These are phyloP conservation scores for Artemisia argyi DNA, from an alignment of 129 eudicot species.

Conservation along the genomic window DNA sequence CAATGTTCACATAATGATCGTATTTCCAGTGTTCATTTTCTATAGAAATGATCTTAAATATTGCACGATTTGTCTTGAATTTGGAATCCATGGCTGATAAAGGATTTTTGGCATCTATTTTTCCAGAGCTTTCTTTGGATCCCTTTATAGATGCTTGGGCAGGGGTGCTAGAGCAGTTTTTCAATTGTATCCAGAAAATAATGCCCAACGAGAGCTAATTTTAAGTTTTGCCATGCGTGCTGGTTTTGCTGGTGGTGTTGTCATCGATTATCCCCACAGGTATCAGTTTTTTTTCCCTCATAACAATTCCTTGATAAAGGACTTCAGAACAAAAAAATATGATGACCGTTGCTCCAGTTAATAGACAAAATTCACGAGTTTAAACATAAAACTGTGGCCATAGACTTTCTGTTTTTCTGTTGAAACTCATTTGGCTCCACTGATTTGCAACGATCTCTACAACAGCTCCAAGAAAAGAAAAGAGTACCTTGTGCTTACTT, in stretches of 20 bases:
- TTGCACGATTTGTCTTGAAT: background rate
- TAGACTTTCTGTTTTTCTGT: background rate
- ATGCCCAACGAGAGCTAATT: constrained; percentile 80
- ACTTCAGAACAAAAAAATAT: background rate
- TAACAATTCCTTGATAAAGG: background rate
- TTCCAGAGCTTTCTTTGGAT: constrained; percentile 91
- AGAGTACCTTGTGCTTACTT: constrained; percentile 91
- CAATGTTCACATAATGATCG: constrained; percentile 5
- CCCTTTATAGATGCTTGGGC: constrained; percentile 74
- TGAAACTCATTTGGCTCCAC: background rate
- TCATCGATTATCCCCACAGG: constrained; percentile 95
- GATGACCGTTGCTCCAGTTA: too few relatives aligned
- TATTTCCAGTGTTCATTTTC: background rate
- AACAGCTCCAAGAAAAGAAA: constrained; percentile 88
- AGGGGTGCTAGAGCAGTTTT: constrained; percentile 94
- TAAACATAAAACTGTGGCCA: too few relatives aligned
- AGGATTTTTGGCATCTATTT: background rate
- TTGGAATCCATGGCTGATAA: background rate
- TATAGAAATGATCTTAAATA: background rate
- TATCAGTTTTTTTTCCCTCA: constrained; percentile 12
- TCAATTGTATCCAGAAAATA: constrained; percentile 86
- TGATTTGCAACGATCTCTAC: background rate
- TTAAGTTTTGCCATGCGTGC: constrained; percentile 94
- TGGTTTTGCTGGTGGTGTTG: constrained; percentile 97
- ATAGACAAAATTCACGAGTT: too few relatives aligned